Evolutionary conservation across 306 rosid species (phyloP).

Genomic region (Cicer yamashitae): DNA sequence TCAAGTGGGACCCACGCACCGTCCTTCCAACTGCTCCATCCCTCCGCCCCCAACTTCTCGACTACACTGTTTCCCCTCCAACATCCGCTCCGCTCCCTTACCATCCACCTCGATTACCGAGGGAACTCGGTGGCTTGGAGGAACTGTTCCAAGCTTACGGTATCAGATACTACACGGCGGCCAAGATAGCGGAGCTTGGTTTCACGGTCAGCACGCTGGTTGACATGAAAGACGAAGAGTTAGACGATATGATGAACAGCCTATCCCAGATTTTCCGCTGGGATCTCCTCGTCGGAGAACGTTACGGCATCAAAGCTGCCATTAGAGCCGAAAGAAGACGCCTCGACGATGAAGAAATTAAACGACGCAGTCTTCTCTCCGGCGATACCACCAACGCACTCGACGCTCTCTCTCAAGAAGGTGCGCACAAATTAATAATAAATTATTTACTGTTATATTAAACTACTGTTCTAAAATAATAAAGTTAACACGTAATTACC

Average conservation of each 20-base stretch:
- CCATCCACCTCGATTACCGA: conserved; percentile 38
- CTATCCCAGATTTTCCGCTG: conserved; percentile 78
- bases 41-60: conserved; percentile 49
- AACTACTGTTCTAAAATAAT: conserved; percentile 50
- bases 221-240: conserved; percentile 87
- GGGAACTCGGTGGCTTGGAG: conserved; percentile 75
- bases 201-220: conserved; percentile 85
- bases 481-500: neutral
- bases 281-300: conserved; percentile 91
- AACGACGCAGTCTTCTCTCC: conserved; percentile 62
- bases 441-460: conserved; percentile 53
- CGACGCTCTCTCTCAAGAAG: conserved; percentile 94
- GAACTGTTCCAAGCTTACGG: conserved; percentile 89
- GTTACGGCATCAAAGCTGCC: conserved; percentile 93
- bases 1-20: conserved; percentile 92
- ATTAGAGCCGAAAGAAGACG: conserved; percentile 87
- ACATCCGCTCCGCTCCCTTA: neutral
- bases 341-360: conserved; percentile 69
- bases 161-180: conserved; percentile 79
- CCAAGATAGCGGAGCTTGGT: conserved; percentile 89
- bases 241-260: conserved; percentile 97
- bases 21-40: conserved; percentile 43
- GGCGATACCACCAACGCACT: conserved; percentile 62
- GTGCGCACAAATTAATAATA: conserved; percentile 31
- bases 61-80: conserved; percentile 45